Conservation (phyloP, 2,329 filamentous ascomycete genomes). For the Colletotrichum kahawae region DNA sequence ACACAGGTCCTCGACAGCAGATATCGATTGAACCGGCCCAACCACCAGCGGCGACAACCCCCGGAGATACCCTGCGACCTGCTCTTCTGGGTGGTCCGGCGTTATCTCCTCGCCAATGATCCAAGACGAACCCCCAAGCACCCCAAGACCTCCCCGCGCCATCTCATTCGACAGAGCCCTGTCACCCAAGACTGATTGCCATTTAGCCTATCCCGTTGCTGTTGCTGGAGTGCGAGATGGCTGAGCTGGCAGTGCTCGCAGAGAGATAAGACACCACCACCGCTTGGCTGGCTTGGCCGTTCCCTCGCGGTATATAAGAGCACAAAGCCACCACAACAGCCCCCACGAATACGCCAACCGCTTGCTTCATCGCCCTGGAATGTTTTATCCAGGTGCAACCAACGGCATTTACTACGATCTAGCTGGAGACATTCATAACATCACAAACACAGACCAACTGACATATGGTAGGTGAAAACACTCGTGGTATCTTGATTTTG, state of each 20-base stretch:
- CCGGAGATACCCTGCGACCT: neutral
- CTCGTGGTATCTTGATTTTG: conserved; percentile 19
- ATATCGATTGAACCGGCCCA: neutral
- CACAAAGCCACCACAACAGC: neutral
- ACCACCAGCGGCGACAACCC: neutral
- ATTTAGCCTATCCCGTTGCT: neutral
- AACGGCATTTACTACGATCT: neutral
- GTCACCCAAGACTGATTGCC: neutral
- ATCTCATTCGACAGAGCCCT: neutral
- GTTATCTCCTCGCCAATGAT: neutral
- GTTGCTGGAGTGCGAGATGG: neutral
- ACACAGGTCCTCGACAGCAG: neutral
- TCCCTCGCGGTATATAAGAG: neutral
- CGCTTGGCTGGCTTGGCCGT: neutral
- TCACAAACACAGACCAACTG: neutral
- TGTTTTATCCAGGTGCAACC: neutral
- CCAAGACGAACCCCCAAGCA: neutral
- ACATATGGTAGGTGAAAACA: neutral
- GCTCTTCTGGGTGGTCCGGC: neutral
- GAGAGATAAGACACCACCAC: neutral
- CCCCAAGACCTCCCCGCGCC: neutral
- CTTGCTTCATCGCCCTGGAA: neutral
- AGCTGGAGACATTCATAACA: neutral
- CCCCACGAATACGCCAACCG: neutral
- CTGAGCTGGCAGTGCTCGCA: neutral